Percentiles rank a stretch among this genome's conserved stretches.
phyloP scores from a whole-genome alignment of 2,329 filamentous ascomycete species.

The Alternaria gaisen region DNA sequence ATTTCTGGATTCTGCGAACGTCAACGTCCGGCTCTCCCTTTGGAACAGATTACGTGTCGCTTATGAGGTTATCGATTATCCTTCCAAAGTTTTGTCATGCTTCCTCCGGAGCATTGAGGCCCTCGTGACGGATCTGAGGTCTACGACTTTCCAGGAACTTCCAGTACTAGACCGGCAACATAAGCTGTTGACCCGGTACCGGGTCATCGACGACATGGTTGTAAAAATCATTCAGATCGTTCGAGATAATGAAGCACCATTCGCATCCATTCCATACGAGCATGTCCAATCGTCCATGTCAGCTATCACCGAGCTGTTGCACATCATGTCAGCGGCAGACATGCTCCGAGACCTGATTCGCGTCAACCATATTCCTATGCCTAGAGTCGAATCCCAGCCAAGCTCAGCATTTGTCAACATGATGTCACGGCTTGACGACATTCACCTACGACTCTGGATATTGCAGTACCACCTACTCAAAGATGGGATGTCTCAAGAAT shows the following conservation, averaged over 20 bases:
- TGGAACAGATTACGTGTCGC: conserved; percentile 93
- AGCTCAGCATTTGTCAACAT: conserved; percentile 55
- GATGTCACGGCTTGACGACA: conserved; percentile 79
- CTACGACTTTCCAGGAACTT: conserved; percentile 63
- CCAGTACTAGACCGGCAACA: conserved; percentile 72
- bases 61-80: conserved; percentile 83
- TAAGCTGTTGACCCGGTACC: conserved; percentile 77
- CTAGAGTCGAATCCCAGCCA: conserved; percentile 64
- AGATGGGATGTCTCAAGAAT: conserved; percentile 74
- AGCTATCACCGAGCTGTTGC: conserved; percentile 74
- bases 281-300: conserved; percentile 78
- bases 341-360: conserved; percentile 87
- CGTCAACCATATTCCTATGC: conserved; percentile 73
- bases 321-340: conserved; percentile 79
- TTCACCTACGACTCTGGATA: conserved; percentile 88
- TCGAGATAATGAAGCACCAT: conserved; percentile 72
- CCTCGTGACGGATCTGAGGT: conserved; percentile 74
- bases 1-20: conserved; percentile 82
- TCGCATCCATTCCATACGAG: conserved; percentile 83
- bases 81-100: conserved; percentile 88
- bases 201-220: conserved; percentile 79
- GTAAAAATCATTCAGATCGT: conserved; percentile 72
- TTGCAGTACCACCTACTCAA: conserved; percentile 83
- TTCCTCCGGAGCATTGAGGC: conserved; percentile 86
- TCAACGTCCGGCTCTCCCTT: conserved; percentile 83